Base-by-base conservation (phyloP, 805 yeast genomes). In the Kuraishia molischiana region DNA sequence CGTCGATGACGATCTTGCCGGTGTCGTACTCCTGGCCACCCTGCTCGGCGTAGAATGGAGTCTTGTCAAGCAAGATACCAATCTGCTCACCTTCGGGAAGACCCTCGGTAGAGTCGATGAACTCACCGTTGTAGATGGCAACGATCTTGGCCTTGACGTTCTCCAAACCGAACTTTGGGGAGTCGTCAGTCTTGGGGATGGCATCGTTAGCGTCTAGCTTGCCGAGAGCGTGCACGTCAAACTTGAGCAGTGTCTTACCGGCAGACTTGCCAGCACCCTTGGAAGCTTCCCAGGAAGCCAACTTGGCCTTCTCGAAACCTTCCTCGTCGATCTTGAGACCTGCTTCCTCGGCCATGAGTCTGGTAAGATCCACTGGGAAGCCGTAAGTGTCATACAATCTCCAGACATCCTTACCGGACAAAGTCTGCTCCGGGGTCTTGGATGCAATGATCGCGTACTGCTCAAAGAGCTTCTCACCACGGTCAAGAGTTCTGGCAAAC, bases 21-120 rank as follows among this genome's bases (percentile, higher is more conserved):
- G 94, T 83, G 59, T 92, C 99, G 54, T 72, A 82, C 62, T 87
- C 97, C 70, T 92, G 99, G 55, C 99, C 99, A 77, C 99, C 99
- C 64, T 85, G 94, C 67, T 92, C 99, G 36, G 98, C 97, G 56
- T 92, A 92, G 64, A 92, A 86, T 59, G 94, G 92, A 19, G 97
- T 85, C 59, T 77, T 82, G 58, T 92, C 94, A 42, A 92, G 69
- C 36, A 92, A 58, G 38, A 92, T 62, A 58, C 99, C 99, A 47
- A 71, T 63, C 57, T 84, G 86, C 43, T 64, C 65, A 38, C 52
- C 48, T 17, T 41, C 54, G 24, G 49, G 55, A 20, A 65, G 56
- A 4, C 53, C 40, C 3, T 31, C 22, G 24, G 70, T 61, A 8
- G 66, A 48, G 33, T 70, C 64, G 36, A 75, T 77, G 48, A 87